phyloP scores from a whole-genome alignment of 495 filamentous ascomycete species.

The Beverwykella pulmonaria region DNA sequence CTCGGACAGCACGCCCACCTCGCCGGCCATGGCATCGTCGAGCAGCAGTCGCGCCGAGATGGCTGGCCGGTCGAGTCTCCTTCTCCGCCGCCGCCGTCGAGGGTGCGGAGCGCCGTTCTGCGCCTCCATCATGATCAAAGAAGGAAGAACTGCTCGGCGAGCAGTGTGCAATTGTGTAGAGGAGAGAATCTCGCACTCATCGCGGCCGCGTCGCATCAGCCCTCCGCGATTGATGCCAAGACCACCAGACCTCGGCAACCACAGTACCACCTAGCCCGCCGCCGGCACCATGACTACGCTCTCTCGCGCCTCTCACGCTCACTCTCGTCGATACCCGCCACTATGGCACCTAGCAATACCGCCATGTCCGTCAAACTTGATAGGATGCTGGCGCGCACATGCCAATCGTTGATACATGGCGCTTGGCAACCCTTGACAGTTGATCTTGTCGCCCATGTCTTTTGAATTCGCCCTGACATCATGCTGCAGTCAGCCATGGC shows the following conservation, averaged over 20 bases:
- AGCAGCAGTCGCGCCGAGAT: conserved; percentile 67
- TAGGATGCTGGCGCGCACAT: not conserved
- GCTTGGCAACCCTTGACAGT: not conserved
- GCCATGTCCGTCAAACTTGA: too few relatives aligned
- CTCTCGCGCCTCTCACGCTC: too few relatives aligned
- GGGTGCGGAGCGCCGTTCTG: conserved; percentile 25
- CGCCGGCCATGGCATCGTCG: conserved; percentile 83
- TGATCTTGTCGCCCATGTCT: conserved; percentile 11
- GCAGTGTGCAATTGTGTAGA: not conserved
- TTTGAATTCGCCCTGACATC: conserved; percentile 29
- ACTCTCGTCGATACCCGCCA: not conserved
- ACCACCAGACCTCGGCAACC: conserved; percentile 17
- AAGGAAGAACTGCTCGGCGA: conserved; percentile 12
- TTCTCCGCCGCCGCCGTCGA: conserved; percentile 56
- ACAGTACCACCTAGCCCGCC: not conserved
- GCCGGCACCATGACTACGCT: not conserved
- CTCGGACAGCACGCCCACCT: conserved; percentile 82
- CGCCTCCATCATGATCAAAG: conserved; percentile 20
- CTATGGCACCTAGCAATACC: not conserved
- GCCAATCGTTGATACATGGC: not conserved
- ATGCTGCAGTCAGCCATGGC: conserved; percentile 1
- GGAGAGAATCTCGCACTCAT: not conserved
- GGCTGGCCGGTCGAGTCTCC: conserved; percentile 55
- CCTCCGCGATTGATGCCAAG: conserved; percentile 15
- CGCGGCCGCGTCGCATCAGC: not conserved